Base-by-base conservation (phyloP, 164 flowering plant genomes). In the Protea cynaroides region DNA sequence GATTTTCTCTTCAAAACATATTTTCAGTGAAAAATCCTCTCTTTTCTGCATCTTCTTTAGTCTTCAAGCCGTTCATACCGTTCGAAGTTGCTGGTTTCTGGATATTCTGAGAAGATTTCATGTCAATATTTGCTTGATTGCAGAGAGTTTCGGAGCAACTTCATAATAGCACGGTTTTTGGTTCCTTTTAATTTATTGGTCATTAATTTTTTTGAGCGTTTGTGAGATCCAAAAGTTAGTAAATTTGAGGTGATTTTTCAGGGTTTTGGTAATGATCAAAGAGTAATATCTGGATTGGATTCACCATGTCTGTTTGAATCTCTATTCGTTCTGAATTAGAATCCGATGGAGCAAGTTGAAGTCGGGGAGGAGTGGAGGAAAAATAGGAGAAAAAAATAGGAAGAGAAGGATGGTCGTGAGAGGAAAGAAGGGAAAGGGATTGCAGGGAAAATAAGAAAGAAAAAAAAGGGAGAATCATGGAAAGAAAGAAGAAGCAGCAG, bases 291-390 rank as follows among this genome's bases (percentile, higher is more conserved):
- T 59, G 65, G 56, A 56, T 63, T 63, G 62, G 55, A 60, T 64
- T 59, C 21, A 21, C 62, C 24, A n/a, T 64, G 3, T 46, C 46
- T 66, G 66, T 13, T 58, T 46, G 22, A 10, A 25, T 55, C 17
- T 51, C 24, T 58, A 19, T 34, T 8, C 0, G 23, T 63, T 65
- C 65, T 63, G 58, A 68, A 64, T 72, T 79, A 62, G 54, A 62
- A 54, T 52, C 56, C 29, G 78, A 86, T 83, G 92, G 88, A 82
- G 70, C 77, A 76, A 71, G 83, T 81, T 22, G 82, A 71, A 29
- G 85, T 75, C 57, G 78, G 76, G 62, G 82, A 80, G n/a, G n/a
- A n/a, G n/a, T n/a, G n/a, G n/a, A n/a, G n/a, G n/a, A n/a, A n/a
- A n/a, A n/a, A n/a, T n/a, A n/a, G n/a, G n/a, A n/a, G n/a, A n/a